Conservation (phyloP, 1,139 yeast species). For the Pichia sp. region DNA sequence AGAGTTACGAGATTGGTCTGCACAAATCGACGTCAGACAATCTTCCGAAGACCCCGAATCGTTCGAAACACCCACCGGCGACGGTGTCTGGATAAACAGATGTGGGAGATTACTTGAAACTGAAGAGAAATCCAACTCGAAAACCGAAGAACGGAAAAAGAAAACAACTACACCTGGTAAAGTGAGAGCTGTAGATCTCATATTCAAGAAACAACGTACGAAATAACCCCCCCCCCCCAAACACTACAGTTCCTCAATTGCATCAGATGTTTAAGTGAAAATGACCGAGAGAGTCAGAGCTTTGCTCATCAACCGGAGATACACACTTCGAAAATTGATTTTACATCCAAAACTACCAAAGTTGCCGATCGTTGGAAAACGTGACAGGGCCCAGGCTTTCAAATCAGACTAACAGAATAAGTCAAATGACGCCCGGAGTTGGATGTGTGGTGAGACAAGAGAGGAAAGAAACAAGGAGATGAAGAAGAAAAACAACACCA, state of each 20-base stretch:
- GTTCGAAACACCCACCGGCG: constrained; percentile 11
- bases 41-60: not conserved
- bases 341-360: constrained; percentile 9
- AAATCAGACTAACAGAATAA: constrained; percentile 11
- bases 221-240: too few relatives aligned
- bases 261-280: constrained; percentile 15
- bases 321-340: constrained; percentile 16
- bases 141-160: not conserved
- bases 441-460: constrained; percentile 9
- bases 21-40: not conserved
- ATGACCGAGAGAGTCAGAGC: constrained; percentile 22
- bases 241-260: not conserved
- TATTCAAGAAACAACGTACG: constrained; percentile 9
- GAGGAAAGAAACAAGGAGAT: not conserved
- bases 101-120: constrained; percentile 13
- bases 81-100: constrained; percentile 16
- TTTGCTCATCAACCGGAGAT: constrained; percentile 21
- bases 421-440: constrained; percentile 15
- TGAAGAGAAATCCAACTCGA: not conserved
- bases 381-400: constrained; percentile 14
- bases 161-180: not conserved
- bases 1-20: constrained; percentile 10
- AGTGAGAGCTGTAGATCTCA: constrained; percentile 10
- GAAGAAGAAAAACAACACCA: too few relatives aligned
- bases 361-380: constrained; percentile 9